A percentile compares a stretch with the other conserved stretches of the same genome.
Conservation (phyloP, 2,329 filamentous ascomycete genomes). For the Penicillium olsonii region DNA sequence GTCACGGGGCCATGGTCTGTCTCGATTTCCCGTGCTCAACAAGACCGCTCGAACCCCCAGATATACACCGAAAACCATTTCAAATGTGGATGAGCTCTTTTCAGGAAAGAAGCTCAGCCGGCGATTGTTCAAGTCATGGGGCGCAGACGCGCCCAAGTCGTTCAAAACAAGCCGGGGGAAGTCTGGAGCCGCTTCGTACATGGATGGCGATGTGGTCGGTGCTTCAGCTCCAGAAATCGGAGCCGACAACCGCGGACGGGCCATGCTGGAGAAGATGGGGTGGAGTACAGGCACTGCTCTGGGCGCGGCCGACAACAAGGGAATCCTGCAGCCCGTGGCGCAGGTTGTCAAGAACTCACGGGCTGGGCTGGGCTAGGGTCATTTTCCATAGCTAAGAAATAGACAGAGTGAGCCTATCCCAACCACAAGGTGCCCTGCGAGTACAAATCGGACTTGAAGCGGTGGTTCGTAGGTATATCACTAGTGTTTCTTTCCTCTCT, state of each 20-base stretch:
- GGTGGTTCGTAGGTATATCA: not conserved
- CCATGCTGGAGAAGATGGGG: slow-evolving; percentile 95
- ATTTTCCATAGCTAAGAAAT: not conserved
- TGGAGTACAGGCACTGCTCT: slow-evolving; percentile 87
- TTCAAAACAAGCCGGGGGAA: slow-evolving; percentile 37
- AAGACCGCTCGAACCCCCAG: slow-evolving; percentile 68
- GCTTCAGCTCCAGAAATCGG: slow-evolving; percentile 82
- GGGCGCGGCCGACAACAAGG: slow-evolving; percentile 79
- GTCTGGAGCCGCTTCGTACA: slow-evolving; percentile 57
- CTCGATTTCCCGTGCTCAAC: slow-evolving; percentile 74
- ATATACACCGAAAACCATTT: slow-evolving; percentile 60
- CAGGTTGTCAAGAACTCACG: slow-evolving; percentile 86
- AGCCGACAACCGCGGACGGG: slow-evolving; percentile 76
- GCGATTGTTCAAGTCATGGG: slow-evolving; percentile 28
- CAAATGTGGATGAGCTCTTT: slow-evolving; percentile 45
- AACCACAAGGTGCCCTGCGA: not conserved
- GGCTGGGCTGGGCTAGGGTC: slow-evolving; percentile 75
- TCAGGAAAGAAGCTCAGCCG: slow-evolving; percentile 35
- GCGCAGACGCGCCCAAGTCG: slow-evolving; percentile 21
- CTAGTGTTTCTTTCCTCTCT: slow-evolving; percentile 4
- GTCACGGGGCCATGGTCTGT: slow-evolving; percentile 71
- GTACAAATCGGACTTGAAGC: not conserved
- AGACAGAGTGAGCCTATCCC: not conserved
- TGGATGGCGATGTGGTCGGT: slow-evolving; percentile 86
- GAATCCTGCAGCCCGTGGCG: slow-evolving; percentile 80